Evolutionary conservation across 2,329 filamentous ascomycete genomes (phyloP).

Genomic region (Ramichloridium luteum): DNA sequence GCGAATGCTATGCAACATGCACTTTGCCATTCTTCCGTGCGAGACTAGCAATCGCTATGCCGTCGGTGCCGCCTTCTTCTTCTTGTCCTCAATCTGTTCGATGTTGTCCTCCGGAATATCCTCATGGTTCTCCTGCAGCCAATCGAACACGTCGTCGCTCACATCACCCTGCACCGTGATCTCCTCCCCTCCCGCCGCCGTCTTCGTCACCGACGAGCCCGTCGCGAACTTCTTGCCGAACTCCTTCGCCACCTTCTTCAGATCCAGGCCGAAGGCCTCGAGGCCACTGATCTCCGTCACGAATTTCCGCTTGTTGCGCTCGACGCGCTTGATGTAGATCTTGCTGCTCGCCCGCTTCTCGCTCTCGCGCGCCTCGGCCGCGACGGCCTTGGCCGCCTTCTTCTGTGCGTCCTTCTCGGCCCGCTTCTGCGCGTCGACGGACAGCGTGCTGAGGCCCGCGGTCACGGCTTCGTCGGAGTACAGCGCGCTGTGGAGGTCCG

Average conservation of each 20-base stretch:
- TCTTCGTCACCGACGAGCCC: constrained; percentile 82
- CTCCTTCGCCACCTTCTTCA: constrained; percentile 73
- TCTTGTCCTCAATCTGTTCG: constrained; percentile 89
- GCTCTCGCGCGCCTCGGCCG: constrained; percentile 69
- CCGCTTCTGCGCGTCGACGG: constrained; percentile 82
- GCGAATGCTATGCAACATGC: too few relatives aligned
- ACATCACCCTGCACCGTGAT: constrained; percentile 97
- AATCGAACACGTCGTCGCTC: constrained; percentile 87
- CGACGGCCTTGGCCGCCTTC: constrained; percentile 88
- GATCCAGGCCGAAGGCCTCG: constrained; percentile 78
- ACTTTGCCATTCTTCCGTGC: too few relatives aligned
- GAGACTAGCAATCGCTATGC: too few relatives aligned
- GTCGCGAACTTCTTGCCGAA: constrained; percentile 98
- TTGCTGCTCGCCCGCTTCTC: constrained; percentile 73
- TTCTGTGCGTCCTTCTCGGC: constrained; percentile 93
- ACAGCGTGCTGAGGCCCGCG: constrained; percentile 74
- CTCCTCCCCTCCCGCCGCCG: constrained; percentile 65
- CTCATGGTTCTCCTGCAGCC: constrained; percentile 76
- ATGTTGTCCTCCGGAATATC: constrained; percentile 91
- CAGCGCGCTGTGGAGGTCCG: constrained; percentile 61
- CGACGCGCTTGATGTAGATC: constrained; percentile 87
- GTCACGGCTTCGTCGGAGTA: constrained; percentile 69
- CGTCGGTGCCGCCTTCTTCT: constrained; percentile 56
- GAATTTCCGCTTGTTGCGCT: constrained; percentile 95
- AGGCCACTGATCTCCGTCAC: constrained; percentile 87